Percentiles rank a stretch among this genome's conserved stretches.
These are phyloP conservation scores for Penicillium vulpinum DNA, from an alignment of 2,329 filamentous ascomycete species.

Conservation along the genomic window DNA sequence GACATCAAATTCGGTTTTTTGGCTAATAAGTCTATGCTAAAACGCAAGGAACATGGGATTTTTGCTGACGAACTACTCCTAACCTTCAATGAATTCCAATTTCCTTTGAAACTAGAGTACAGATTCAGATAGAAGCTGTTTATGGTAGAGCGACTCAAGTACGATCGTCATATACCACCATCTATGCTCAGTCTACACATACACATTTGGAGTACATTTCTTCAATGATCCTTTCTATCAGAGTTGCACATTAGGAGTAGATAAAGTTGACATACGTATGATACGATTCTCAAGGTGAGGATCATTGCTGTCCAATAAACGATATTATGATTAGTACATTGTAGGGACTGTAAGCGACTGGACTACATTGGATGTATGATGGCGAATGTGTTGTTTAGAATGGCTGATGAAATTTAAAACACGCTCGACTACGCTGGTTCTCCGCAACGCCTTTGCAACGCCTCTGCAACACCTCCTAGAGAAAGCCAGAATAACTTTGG, in stretches of 20 bases:
- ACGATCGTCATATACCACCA: not conserved
- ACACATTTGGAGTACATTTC: not conserved
- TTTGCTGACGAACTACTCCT: not conserved
- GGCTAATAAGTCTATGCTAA: not conserved
- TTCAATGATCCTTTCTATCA: not conserved
- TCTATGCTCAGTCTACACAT: not conserved
- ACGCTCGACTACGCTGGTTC: no score
- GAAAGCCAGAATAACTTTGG: slow-evolving; percentile 2
- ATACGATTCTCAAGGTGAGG: not conserved
- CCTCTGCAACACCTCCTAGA: slow-evolving; percentile 19
- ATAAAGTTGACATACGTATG: not conserved
- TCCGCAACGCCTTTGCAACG: no score
- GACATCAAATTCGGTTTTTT: no score
- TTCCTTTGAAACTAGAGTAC: not conserved
- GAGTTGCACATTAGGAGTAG: not conserved
- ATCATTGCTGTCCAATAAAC: not conserved
- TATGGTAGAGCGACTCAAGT: not conserved
- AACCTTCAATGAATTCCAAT: not conserved
- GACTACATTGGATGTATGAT: not conserved
- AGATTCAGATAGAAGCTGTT: not conserved
- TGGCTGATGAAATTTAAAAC: not conserved
- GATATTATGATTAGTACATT: not conserved
- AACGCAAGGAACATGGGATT: not conserved
- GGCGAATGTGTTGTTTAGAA: not conserved
- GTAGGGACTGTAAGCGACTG: not conserved